Base-by-base conservation (phyloP, 2,329 filamentous ascomycete genomes). In the Tolypocladium paradoxum region DNA sequence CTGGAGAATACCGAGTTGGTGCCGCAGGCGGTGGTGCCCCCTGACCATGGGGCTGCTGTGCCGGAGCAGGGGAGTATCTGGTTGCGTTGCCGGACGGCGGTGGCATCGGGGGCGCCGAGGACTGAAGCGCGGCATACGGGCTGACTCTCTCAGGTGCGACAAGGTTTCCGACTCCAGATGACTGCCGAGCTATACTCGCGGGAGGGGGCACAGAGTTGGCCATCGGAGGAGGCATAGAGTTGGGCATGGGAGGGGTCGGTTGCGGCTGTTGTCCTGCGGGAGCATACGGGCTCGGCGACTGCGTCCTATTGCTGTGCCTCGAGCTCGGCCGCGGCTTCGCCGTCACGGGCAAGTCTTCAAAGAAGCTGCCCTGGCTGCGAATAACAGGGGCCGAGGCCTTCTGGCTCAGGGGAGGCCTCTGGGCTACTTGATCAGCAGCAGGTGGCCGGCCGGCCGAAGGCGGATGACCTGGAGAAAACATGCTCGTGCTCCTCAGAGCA, bases 291-390 rank as follows among this genome's bases (percentile, higher is more conserved):
- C 51, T 64, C 18, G 77, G 75, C 8, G 76, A 77, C 6, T 69
- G 64, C 40, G 68, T 64, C 35, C 72, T 64, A 29, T 67, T 69
- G 58, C 74, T 76, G 31, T 79, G 77, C 52, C 82, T 76, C 1
- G 81, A 79, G 27, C 76, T 75, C 20, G 82, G 79, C 29, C 84
- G 79, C n/a, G 82, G 77, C 62, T 77, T 84, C 4, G 79, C 69
- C 2, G 77, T 68, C 50, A 85, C 68, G 1, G 88, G 88, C 24
- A 92, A 73, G 52, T 92, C 88, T 67, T 91, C 88, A 59, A 90
- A 92, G 65, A 92, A 92, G 59, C 78, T 82, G 37, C 75, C 68
- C 56, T 79, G 76, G 34, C 64, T 65, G 9, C 64, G 67, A 58
- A 68, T 56, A 62, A 70, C 50, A 53, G 68, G 62, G 54, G 68